Percentiles rank a stretch among this genome's conserved stretches.
Evolutionary conservation across 2,329 filamentous ascomycete genomes (phyloP).

Genomic region (Diaporthe destruens): DNA sequence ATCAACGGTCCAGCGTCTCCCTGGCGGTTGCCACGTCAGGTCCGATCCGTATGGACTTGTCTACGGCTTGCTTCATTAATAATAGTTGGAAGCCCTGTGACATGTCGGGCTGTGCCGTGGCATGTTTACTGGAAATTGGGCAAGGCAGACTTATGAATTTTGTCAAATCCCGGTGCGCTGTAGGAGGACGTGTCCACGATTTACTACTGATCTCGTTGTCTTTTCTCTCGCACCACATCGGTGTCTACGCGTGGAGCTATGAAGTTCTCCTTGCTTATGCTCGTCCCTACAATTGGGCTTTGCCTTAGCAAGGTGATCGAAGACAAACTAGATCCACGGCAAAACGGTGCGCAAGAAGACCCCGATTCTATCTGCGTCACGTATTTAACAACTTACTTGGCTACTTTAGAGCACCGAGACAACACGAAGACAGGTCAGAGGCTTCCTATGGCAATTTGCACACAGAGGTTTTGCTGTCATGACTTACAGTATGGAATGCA

Average conservation of each 20-base stretch:
- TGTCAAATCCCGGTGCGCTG: not conserved
- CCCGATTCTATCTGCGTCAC: constrained; percentile 10
- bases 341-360: not conserved
- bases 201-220: not conserved
- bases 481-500: not conserved
- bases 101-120: not conserved
- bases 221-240: not conserved
- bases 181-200: not conserved
- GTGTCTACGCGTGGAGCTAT: constrained; percentile 1
- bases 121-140: not conserved
- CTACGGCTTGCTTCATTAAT: not conserved
- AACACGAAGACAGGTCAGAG: not conserved
- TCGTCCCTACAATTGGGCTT: constrained; percentile 12
- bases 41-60: not conserved
- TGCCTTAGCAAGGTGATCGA: constrained; percentile 8
- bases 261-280: constrained; percentile 23
- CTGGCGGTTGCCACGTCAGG: not conserved
- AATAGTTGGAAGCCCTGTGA: not conserved
- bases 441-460: not conserved
- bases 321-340: not conserved
- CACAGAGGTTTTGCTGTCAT: not conserved
- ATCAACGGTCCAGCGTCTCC: not conserved
- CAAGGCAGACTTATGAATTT: constrained; percentile 17
- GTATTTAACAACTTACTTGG: constrained; percentile 8
- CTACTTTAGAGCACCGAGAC: not conserved